A percentile compares a stretch with the other conserved stretches of the same genome.
These are phyloP conservation scores for Saccharomycopsis sp. DNA, from an alignment of 805 yeast species.

Conservation along the genomic window DNA sequence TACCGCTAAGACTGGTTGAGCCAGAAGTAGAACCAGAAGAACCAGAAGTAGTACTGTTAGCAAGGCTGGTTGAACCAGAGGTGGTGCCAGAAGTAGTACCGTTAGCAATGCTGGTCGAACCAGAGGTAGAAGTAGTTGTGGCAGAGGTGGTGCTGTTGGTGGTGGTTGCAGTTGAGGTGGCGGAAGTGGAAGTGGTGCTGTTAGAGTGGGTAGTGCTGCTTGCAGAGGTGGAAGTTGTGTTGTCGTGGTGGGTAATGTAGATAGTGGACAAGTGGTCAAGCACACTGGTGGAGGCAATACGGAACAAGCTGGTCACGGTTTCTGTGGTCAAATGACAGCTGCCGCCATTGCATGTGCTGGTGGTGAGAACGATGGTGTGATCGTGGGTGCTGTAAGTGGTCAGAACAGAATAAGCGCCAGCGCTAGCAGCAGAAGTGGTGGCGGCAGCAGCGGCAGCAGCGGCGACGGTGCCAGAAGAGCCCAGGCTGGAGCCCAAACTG, in stretches of 20 bases:
- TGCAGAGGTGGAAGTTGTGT: slow-evolving; percentile 7
- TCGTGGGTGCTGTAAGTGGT: slow-evolving; percentile 13
- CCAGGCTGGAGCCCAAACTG: slow-evolving; percentile 17
- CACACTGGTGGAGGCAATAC: too few relatives aligned
- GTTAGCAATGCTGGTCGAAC: neutral
- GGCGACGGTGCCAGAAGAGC: slow-evolving; percentile 10
- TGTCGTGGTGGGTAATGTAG: too few relatives aligned
- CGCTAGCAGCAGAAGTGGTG: slow-evolving; percentile 7
- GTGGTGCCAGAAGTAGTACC: slow-evolving; percentile 1
- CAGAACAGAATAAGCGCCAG: slow-evolving; percentile 4
- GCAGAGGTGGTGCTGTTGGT: neutral
- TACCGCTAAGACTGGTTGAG: slow-evolving; percentile 1
- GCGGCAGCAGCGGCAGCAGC: slow-evolving; percentile 16
- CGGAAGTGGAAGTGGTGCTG: slow-evolving; percentile 9
- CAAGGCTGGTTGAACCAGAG: slow-evolving; percentile 1
- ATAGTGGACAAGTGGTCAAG: too few relatives aligned
- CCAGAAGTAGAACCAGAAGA: neutral
- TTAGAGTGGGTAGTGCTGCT: slow-evolving; percentile 10
- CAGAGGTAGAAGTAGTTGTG: neutral
- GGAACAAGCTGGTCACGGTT: too few relatives aligned
- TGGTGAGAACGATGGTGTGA: slow-evolving; percentile 2
- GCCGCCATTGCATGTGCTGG: too few relatives aligned
- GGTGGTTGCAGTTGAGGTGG: neutral
- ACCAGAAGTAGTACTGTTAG: slow-evolving; percentile 3
- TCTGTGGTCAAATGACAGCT: too few relatives aligned